A percentile compares a stretch with the other conserved stretches of the same genome.
These are phyloP conservation scores for Ceratobasidium sp. DNA, from an alignment of 1,284 basidiomycete species.

Conservation along the genomic window DNA sequence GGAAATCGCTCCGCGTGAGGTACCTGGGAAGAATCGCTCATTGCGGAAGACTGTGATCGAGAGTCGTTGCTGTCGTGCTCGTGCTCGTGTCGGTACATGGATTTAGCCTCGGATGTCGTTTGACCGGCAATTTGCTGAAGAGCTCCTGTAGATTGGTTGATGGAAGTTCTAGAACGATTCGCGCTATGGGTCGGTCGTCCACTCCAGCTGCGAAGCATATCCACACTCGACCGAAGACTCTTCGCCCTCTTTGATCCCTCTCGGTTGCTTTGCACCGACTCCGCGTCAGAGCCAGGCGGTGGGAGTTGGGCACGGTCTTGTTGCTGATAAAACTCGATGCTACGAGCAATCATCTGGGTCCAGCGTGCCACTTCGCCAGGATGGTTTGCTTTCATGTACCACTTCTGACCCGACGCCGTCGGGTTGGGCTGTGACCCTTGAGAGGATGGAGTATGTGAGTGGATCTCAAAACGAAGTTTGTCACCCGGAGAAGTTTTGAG, in stretches of 20 bases:
- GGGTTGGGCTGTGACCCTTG: slow-evolving; percentile 38
- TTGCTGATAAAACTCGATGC: slow-evolving; percentile 69
- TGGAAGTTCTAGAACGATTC: slow-evolving; percentile 10
- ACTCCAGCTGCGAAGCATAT: slow-evolving; percentile 40
- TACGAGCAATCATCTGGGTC: slow-evolving; percentile 78
- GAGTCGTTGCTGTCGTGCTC: slow-evolving; percentile 5
- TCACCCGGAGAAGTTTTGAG: slow-evolving; percentile 66
- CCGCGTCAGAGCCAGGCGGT: slow-evolving; percentile 45
- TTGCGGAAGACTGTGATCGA: slow-evolving; percentile 7
- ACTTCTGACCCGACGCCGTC: slow-evolving; percentile 67
- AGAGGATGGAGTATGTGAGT: slow-evolving; percentile 60
- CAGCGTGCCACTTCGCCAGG: slow-evolving; percentile 90
- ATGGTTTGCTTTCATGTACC: slow-evolving; percentile 92
- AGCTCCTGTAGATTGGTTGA: not conserved
- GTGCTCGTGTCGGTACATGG: not conserved
- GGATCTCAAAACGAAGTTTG: slow-evolving; percentile 84
- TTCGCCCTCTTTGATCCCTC: slow-evolving; percentile 20
- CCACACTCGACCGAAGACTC: slow-evolving; percentile 30
- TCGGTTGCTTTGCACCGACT: slow-evolving; percentile 44
- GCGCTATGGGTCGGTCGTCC: slow-evolving; percentile 28
- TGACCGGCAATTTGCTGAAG: not conserved
- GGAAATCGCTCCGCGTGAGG: slow-evolving; percentile 78
- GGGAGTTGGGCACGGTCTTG: slow-evolving; percentile 17
- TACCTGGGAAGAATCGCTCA: slow-evolving; percentile 52
- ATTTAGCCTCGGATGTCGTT: not conserved